Percentiles rank a stretch among this genome's conserved stretches.
Conservation (phyloP, 257 asterid species). For the Solanum paucissectum region DNA sequence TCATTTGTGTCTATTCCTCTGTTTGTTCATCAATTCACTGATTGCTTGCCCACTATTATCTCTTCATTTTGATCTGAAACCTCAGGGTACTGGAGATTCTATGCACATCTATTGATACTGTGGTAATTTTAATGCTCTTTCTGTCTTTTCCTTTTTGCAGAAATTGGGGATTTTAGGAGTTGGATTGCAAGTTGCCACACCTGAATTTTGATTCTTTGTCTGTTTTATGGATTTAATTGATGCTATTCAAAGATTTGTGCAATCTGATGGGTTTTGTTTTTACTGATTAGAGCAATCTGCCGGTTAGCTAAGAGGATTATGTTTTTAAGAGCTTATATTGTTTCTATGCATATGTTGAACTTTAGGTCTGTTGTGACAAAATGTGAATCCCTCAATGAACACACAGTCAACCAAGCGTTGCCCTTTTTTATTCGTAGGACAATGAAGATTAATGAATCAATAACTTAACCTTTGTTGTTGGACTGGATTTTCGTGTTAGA, state of each 20-base stretch:
- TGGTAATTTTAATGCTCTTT: background rate
- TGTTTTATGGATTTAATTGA: background rate
- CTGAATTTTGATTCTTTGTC: background rate
- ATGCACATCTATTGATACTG: background rate
- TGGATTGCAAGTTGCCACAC: background rate
- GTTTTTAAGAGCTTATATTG: background rate
- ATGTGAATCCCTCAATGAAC: background rate
- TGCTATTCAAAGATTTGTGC: background rate
- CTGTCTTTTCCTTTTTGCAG: background rate
- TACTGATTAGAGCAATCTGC: background rate
- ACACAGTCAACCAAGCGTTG: background rate
- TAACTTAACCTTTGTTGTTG: background rate
- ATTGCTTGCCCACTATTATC: background rate
- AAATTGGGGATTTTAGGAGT: background rate
- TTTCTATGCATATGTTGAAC: background rate
- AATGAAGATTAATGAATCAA: background rate
- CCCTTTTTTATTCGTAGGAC: background rate
- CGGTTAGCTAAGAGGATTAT: background rate
- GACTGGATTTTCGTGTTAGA: background rate
- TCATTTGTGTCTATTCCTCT: background rate
- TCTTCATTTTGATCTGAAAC: background rate
- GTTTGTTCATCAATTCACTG: background rate
- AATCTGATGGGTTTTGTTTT: background rate
- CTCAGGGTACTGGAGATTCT: background rate
- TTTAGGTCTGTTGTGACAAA: background rate